Evolutionary conservation across 306 rosid genomes (phyloP), one percentile per base, ranked within the genome.

Genomic region (Acacia confusa): DNA sequence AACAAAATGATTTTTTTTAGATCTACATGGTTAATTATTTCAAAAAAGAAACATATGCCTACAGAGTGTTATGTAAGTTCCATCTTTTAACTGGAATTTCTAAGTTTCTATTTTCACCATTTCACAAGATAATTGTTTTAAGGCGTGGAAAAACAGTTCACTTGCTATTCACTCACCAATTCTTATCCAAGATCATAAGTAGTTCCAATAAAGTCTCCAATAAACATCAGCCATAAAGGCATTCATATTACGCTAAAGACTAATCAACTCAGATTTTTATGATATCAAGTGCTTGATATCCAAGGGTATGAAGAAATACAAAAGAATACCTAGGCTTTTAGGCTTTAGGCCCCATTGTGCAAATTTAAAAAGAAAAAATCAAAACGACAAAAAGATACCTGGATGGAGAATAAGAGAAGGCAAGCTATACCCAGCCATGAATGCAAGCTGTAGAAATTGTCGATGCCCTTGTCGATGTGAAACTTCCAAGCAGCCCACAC

Each of bases 401-500:
- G 99, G 84, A 92, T 82, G 84, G 78, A 78, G 76, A 96, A 96
- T 60, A 96, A 86, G 86, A 91, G 72, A 41, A 96, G 84, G 81
- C 97, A 96, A 14, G 92, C 89, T 76, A 96, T 87, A 83, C 99
- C 99, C 79, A 96, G 74, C 99, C 98, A 96, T 5, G 99, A 96
- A 79, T 96, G 99, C 78, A 93, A 86, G 89, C 99, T 96, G 89
- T 96, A 96, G 88, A 96, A 96, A 79, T 96, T 96, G 79, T 93
- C 99, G 73, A 96, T 93, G 68, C 99, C 98, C 81, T 90, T 93
- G 85, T 96, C 98, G 24, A 83, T 85, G 89, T 96, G 99, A 89
- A 92, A 96, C 91, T 96, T 96, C 89, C 90, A 82, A 78, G 98
- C 98, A 84, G 99, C 97, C 99, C 98, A 96, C 16, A 90, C 71